phyloP scores from a whole-genome alignment of 1,139 yeast species.

The Saccharomycopsis phalli region DNA sequence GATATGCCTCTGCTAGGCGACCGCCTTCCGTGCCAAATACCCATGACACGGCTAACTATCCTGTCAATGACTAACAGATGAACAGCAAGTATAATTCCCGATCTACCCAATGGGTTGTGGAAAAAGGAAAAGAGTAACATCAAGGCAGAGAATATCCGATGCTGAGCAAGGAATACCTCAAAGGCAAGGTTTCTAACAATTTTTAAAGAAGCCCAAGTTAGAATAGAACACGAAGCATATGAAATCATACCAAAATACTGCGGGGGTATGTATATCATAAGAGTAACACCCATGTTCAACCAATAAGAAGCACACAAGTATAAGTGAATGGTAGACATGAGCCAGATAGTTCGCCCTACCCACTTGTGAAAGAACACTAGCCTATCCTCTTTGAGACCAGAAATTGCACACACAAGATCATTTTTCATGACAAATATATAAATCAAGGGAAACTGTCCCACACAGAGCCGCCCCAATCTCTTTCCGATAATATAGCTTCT shows the following conservation, averaged over 20 bases:
- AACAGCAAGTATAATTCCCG: conserved; percentile 35
- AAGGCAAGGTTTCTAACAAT: conserved; percentile 34
- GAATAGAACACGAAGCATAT: conserved; percentile 31
- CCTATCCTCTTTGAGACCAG: conserved; percentile 39
- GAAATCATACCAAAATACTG: conserved; percentile 44
- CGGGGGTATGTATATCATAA: conserved; percentile 41
- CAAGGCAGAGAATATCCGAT: conserved; percentile 35
- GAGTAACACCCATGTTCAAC: conserved; percentile 32
- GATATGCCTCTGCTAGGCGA: conserved; percentile 37
- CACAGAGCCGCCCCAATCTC: conserved; percentile 35
- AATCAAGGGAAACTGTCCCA: conserved; percentile 36
- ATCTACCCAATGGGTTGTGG: conserved; percentile 34
- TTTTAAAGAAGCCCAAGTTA: conserved; percentile 34
- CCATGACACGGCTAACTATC: conserved; percentile 29
- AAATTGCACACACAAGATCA: conserved; percentile 33
- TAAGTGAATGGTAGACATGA: conserved; percentile 33
- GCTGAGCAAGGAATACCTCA: conserved; percentile 39
- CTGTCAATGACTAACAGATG: conserved; percentile 41
- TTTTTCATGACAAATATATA: conserved; percentile 34
- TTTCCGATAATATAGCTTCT: conserved; percentile 35
- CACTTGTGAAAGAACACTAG: conserved; percentile 36
- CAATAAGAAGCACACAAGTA: conserved; percentile 33
- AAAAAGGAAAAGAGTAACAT: conserved; percentile 38
- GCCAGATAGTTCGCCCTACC: conserved; percentile 36
- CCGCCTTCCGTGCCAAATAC: conserved; percentile 29